Base-by-base conservation (phyloP, 163 green algal species). In the Scenedesmus sp. region DNA sequence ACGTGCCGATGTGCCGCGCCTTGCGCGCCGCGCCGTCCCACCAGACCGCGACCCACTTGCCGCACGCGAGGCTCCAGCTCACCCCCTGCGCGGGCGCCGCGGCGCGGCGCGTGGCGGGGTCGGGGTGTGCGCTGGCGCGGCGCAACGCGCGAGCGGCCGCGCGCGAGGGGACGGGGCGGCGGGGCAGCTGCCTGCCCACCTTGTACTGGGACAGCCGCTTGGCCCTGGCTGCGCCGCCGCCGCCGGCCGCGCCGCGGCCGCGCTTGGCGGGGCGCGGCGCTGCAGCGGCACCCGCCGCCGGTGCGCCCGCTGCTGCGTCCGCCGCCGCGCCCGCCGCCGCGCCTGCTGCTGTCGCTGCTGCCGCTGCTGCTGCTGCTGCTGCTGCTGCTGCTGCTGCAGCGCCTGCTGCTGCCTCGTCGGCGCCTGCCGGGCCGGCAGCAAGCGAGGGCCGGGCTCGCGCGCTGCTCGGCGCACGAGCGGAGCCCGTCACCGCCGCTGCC, bases 1-100 rank as follows among this genome's bases (percentile, higher is more conserved):
- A 97, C 50, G 94, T 87, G 15, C 94, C 95, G n/a, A 97, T 86
- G 70, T 92, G 88, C 26, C 83, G 85, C 1, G 82, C 77, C 36
- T 78, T 81, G 53, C 87, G 87, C 31, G 79, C 62, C 53, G 86
- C 70, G 5, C 78, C 75, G 80, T 84, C 77, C 72, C 86, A 91
- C 13, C 89, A 78, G 66, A 92, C 85, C 4, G 90, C 89, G 22
- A 91, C 84, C 91, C 91, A 95, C 84, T 92, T 93, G 47, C 70
- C 79, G 78, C 86, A 93, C n/a, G 84, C 85, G 63, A 69, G 87
- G 84, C 91, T 95, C 91, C 91, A 95, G 51, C 78, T 89, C 24
- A 95, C 91, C 39, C 91, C 70, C 70, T 78, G 54, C 45, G 48
- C 17, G 26, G 15, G 24, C 48, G 54, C 34, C 54, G n/a, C 14